A percentile compares a stretch with the other conserved stretches of the same genome.
These are phyloP conservation scores for Pistacia integerrima DNA, from an alignment of 345 rosid genomes.

Conservation along the genomic window DNA sequence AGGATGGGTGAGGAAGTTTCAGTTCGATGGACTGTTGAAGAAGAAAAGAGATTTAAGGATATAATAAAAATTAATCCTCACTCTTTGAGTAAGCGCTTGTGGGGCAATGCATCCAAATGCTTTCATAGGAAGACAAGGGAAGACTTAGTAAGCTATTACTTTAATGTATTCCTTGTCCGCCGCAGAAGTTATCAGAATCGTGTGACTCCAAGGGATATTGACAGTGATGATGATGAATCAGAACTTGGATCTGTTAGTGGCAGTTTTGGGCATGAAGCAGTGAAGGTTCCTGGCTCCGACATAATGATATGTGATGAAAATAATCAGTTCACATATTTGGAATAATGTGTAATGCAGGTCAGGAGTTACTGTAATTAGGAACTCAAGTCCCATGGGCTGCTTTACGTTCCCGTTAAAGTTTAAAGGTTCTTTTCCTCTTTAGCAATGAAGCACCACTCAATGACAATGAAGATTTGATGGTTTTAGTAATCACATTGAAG, in stretches of 20 bases:
- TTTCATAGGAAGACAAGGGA: slow-evolving; percentile 48
- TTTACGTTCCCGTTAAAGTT: not conserved
- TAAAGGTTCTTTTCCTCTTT: not conserved
- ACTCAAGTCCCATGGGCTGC: not conserved
- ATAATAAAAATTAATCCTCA: slow-evolving; percentile 32
- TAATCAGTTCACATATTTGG: slow-evolving; percentile 44
- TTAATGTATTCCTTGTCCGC: slow-evolving; percentile 60
- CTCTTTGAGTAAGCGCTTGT: slow-evolving; percentile 33
- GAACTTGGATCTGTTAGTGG: slow-evolving; percentile 45
- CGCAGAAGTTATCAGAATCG: slow-evolving; percentile 75
- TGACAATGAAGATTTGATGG: slow-evolving; percentile 3
- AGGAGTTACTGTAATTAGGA: not conserved
- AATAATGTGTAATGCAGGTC: slow-evolving; percentile 24
- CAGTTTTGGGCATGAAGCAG: slow-evolving; percentile 50
- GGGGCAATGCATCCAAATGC: slow-evolving; percentile 39
- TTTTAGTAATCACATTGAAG: slow-evolving; percentile 1
- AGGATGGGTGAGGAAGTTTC: slow-evolving; percentile 84
- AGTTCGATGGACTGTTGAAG: slow-evolving; percentile 55
- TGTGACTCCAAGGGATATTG: slow-evolving; percentile 44
- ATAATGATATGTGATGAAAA: slow-evolving; percentile 50
- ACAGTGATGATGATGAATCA: slow-evolving; percentile 57
- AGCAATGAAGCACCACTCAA: not conserved
- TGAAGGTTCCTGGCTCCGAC: slow-evolving; percentile 33
- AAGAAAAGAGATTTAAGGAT: slow-evolving; percentile 53
- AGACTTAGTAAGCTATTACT: slow-evolving; percentile 68